Conservation (phyloP, 2,329 filamentous ascomycete genomes). For the Nothomitra cinnamomea region DNA sequence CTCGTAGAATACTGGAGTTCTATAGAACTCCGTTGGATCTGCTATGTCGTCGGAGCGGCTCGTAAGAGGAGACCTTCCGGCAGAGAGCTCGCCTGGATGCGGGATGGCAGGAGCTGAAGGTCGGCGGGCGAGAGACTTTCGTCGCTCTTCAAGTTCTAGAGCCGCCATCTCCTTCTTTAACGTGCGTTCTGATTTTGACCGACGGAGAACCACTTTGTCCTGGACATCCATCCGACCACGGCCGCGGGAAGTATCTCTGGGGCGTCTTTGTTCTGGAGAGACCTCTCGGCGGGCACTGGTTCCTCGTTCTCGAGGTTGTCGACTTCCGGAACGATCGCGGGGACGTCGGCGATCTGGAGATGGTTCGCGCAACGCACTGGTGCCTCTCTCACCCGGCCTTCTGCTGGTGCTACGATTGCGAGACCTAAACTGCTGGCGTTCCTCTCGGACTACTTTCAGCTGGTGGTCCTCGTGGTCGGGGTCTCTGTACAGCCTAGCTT, state of each 20-base stretch:
- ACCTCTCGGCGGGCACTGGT: neutral
- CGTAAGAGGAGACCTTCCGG: conserved; percentile 22
- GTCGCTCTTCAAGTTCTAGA: conserved; percentile 73
- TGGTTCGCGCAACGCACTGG: conserved; percentile 25
- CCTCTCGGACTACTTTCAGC: conserved; percentile 14
- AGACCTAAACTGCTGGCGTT: conserved; percentile 27
- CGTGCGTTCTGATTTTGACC: neutral
- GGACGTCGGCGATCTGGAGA: conserved; percentile 28
- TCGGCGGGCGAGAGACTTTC: conserved; percentile 65
- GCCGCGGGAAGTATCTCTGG: neutral
- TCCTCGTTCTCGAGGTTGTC: conserved; percentile 10
- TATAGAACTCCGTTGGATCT: conserved; percentile 16
- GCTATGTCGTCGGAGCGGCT: conserved; percentile 23
- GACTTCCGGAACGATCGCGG: conserved; percentile 18
- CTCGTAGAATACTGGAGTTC: conserved; percentile 19
- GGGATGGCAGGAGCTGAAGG: conserved; percentile 68
- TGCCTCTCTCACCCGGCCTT: conserved; percentile 22
- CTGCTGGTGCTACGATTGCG: conserved; percentile 33
- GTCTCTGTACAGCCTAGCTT: conserved; percentile 33
- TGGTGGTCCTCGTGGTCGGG: conserved; percentile 49
- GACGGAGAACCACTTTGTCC: neutral
- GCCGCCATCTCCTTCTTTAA: conserved; percentile 59
- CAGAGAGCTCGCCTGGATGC: conserved; percentile 43
- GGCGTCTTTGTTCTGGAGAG: neutral
- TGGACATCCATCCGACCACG: neutral